Base-by-base conservation (phyloP, 257 asterid genomes). In the Dorcoceras hygrometricum region DNA sequence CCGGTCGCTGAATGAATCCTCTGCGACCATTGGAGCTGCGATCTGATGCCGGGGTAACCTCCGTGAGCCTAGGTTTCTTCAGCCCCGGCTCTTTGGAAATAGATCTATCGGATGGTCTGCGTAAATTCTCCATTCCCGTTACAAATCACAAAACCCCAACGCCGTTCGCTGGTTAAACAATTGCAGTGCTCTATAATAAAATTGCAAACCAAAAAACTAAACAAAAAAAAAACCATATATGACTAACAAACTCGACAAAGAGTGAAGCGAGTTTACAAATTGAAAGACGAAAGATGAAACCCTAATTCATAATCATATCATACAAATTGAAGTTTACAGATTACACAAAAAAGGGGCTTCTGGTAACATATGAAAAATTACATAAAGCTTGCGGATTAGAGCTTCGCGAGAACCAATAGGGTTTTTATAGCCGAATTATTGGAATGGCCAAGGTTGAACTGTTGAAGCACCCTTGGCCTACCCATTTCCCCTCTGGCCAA, bases 71-170 rank as follows among this genome's bases (percentile, higher is more conserved):
- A 28, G 95, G 92, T 72, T 88, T 88, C 86, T 93, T 93, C 78
- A 75, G 73, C 25, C 95, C 99, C 53, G 86, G 94, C 25, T 85
- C 95, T 26, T 87, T 84, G 11, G 91, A 62, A 48, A 76, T 66
- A 78, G 89, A 86, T 90, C 97, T 88, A 63, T 82, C 95, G 27
- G 85, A 90, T 19, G 86, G 85, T 70, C 99, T 83, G 53, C 97
- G 86, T 18, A 94, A 80, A 65, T 86, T 86, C 77, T 93, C 97
- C 96, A 90, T 93, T 68, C 76, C 80, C 83, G 74, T 75, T 58
- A 79, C 55, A 74, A 67, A 71, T 78, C 71, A 74, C 70, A 63
- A 72, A 80, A 76, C 27, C 76, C 79, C 78, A 48, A 79, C 67
- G 51, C 70, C 77, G 26, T n/a, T 57, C 80, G 78, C 74, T 28